Evolutionary conservation across 148 eudicot species (phyloP).

Genomic region (Rhododendron kiyosumense): DNA sequence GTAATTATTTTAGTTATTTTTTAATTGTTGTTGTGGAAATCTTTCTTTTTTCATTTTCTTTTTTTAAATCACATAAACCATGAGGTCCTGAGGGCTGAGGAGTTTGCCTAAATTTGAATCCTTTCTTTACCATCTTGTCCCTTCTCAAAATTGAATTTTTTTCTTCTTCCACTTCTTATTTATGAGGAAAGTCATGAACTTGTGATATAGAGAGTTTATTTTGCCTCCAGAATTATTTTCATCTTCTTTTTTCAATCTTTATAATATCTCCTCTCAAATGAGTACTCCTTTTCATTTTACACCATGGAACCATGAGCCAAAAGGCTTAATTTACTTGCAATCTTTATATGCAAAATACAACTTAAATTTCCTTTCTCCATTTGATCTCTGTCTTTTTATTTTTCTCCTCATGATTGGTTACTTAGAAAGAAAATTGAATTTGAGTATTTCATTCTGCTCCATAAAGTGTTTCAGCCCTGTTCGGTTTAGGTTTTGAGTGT

Average conservation of each 20-base stretch:
- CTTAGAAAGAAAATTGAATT: neutral
- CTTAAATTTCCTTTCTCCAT: neutral
- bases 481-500: too few species aligned
- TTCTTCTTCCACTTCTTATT: neutral
- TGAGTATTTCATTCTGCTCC: neutral
- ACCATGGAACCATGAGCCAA: neutral
- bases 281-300: neutral
- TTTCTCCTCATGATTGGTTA: neutral
- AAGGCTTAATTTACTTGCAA: too few species aligned
- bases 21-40: neutral
- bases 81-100: neutral
- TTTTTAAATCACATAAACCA: neutral
- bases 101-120: neutral
- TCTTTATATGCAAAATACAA: neutral
- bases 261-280: neutral
- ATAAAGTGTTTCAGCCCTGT: too few species aligned
- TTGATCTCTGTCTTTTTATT: neutral
- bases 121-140: neutral
- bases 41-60: neutral
- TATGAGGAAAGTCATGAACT: neutral
- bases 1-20: slow-evolving; percentile 14
- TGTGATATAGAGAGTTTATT: neutral
- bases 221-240: neutral
- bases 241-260: too few species aligned
- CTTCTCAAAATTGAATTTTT: neutral